These are phyloP conservation scores for Gastrodia elata DNA, from an alignment of 106 monocot genomes.

Conservation along the genomic window DNA sequence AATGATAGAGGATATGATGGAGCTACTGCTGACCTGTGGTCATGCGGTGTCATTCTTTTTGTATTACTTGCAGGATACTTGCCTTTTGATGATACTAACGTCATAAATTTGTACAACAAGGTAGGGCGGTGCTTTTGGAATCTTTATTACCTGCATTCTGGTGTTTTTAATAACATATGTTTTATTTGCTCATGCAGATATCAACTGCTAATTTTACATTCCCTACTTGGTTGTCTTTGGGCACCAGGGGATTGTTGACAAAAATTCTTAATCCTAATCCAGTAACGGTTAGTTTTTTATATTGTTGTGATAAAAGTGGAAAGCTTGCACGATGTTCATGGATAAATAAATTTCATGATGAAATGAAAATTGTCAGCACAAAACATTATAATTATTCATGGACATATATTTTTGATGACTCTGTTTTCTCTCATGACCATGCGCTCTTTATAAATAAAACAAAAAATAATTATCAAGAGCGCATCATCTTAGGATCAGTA, in stretches of 20 bases:
- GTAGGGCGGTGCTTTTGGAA: constrained; percentile 18
- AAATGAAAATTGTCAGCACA: no score
- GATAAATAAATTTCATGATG: no score
- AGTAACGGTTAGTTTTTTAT: constrained; percentile 37
- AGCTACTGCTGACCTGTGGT: constrained; percentile 83
- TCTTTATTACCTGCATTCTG: not conserved
- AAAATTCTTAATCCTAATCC: constrained; percentile 83
- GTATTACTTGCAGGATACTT: constrained; percentile 90
- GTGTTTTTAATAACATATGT: not conserved
- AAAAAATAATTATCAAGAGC: no score
- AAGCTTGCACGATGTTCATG: no score
- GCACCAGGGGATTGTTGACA: constrained; percentile 53
- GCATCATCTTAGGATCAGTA: no score
- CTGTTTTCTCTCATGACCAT: no score
- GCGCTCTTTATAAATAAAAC: no score
- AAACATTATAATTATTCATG: no score
- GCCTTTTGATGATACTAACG: constrained; percentile 89
- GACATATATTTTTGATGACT: no score
- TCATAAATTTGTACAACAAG: constrained; percentile 67
- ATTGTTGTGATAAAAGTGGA: no score
- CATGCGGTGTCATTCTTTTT: constrained; percentile 87
- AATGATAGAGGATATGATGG: constrained; percentile 82
- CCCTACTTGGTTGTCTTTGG: constrained; percentile 77
- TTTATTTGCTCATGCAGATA: constrained; percentile 41
- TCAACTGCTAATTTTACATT: constrained; percentile 58